Evolutionary conservation across 441 rosid species (phyloP).

Genomic region (Hypseocharis bilobata): DNA sequence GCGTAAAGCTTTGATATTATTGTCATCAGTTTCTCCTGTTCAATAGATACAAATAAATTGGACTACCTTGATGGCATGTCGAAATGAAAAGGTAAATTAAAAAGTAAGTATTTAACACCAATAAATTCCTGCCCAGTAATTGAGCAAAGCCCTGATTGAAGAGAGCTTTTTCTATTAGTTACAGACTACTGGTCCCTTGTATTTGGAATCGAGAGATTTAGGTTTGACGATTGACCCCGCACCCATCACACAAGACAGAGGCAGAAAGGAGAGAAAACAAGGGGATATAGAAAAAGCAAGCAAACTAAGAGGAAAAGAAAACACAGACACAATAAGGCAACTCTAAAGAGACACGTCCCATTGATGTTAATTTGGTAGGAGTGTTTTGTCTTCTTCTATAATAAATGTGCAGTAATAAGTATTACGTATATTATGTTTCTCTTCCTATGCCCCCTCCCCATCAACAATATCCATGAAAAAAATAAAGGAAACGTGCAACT

Average conservation of each 20-base stretch:
- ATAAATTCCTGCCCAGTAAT: slow-evolving; percentile 7
- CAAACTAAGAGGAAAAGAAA: background rate
- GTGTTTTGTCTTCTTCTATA: no score
- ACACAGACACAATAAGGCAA: background rate
- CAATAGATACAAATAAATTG: slow-evolving; percentile 11
- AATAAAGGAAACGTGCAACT: no score
- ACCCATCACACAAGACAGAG: background rate
- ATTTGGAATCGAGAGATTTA: background rate
- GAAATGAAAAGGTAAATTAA: slow-evolving; percentile 3
- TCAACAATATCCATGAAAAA: no score
- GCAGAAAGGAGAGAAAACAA: background rate
- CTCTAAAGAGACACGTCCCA: no score
- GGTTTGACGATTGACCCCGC: no score
- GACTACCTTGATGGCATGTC: background rate
- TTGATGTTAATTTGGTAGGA: no score
- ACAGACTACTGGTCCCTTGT: background rate
- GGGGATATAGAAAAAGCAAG: background rate
- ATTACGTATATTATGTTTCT: no score
- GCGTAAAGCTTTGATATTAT: slow-evolving; percentile 57
- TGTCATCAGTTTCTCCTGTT: slow-evolving; percentile 48
- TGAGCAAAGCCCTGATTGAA: background rate
- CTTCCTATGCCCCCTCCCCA: no score
- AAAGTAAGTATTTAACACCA: background rate
- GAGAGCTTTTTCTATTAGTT: background rate
- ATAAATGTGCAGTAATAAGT: no score